These are phyloP conservation scores for Nymphaea colorata DNA, from an alignment of 164 flowering plant genomes.

Conservation along the genomic window DNA sequence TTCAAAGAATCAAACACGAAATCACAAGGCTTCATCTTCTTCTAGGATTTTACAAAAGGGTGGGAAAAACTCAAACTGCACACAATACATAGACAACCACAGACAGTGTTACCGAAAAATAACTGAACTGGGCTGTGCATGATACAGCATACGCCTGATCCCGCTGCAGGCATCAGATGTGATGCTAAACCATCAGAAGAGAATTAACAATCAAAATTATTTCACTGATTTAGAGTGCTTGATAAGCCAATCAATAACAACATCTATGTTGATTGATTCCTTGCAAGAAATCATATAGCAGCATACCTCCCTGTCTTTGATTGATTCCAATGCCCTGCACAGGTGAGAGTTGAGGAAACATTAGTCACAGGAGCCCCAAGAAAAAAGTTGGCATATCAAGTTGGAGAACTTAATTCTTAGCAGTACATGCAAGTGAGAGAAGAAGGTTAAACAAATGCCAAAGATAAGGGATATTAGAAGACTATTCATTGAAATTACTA, in stretches of 20 bases:
- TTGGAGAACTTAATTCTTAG: no score
- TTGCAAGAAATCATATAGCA: conserved; percentile 93
- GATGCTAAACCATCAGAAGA: background rate
- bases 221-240: conserved; percentile 69
- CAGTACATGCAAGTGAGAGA: no score
- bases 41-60: background rate
- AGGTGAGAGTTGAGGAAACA: background rate
- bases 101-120: background rate
- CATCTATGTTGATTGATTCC: conserved; percentile 65
- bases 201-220: conserved; percentile 10
- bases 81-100: background rate
- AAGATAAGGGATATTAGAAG: no score
- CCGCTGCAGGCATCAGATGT: background rate
- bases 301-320: conserved; percentile 67
- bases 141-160: background rate
- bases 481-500: no score
- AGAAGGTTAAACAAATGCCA: no score
- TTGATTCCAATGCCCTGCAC: conserved; percentile 51
- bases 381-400: no score
- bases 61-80: background rate
- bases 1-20: no score
- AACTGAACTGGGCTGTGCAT: background rate
- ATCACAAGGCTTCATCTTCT: no score
- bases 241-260: conserved; percentile 79
- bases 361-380: background rate